Percentiles rank a stretch among this genome's conserved stretches.
Conservation (phyloP, 2,329 filamentous ascomycete species). For the Aureobasidium subglaciale region DNA sequence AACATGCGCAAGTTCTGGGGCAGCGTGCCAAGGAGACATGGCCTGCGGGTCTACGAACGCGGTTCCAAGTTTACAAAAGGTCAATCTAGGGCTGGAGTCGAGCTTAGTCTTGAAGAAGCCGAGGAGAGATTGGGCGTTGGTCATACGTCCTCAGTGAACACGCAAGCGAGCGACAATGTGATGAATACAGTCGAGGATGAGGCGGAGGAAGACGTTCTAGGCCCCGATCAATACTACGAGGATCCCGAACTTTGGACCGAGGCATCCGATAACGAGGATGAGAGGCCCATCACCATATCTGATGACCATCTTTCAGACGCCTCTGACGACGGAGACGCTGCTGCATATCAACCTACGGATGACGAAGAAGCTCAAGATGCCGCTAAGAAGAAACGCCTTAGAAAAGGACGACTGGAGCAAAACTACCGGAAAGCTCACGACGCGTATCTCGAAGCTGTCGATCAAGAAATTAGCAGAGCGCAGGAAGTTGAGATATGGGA, state of each 20-base stretch:
- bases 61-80: background rate
- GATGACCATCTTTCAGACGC: background rate
- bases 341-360: background rate
- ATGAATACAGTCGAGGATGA: conserved; percentile 16
- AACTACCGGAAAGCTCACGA: conserved; percentile 29
- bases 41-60: conserved; percentile 40
- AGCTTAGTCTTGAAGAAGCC: conserved; percentile 35
- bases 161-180: background rate
- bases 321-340: background rate
- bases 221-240: conserved; percentile 41
- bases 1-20: conserved; percentile 46
- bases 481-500: conserved; percentile 43
- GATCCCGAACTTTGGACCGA: conserved; percentile 32
- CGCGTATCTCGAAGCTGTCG: conserved; percentile 41
- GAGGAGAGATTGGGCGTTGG: conserved; percentile 32
- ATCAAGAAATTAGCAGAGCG: conserved; percentile 35
- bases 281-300: background rate
- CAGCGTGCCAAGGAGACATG: conserved; percentile 44
- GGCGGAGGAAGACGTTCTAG: conserved; percentile 27
- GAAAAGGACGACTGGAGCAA: background rate
- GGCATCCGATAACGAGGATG: conserved; percentile 19
- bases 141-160: background rate
- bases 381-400: conserved; percentile 11
- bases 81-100: conserved; percentile 13
- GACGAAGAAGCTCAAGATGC: conserved; percentile 3